Conservation (phyloP, 2,329 filamentous ascomycete genomes). For the Xylaria arbuscula region DNA sequence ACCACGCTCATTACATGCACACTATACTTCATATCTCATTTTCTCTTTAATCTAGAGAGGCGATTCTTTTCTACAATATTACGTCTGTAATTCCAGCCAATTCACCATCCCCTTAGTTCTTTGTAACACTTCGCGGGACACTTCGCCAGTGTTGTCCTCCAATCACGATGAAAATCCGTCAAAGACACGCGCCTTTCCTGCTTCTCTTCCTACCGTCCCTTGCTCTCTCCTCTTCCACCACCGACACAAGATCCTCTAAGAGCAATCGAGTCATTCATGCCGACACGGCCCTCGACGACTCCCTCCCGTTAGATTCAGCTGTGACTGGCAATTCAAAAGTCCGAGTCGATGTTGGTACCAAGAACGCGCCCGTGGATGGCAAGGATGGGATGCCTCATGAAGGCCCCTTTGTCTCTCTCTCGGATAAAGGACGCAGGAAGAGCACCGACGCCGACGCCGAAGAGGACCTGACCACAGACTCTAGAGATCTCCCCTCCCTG, state of each 20-base stretch:
- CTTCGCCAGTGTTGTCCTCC: slow-evolving; percentile 1
- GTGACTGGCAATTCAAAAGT: slow-evolving; percentile 52
- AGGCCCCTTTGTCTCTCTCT: slow-evolving; percentile 78
- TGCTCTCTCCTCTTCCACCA: slow-evolving; percentile 41
- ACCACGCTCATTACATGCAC: slow-evolving; percentile 27
- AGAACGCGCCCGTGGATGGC: slow-evolving; percentile 90
- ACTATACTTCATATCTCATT: slow-evolving; percentile 16
- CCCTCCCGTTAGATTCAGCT: slow-evolving; percentile 45
- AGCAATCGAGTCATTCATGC: slow-evolving; percentile 30
- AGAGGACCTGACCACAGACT: slow-evolving; percentile 46
- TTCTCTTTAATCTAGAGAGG: neutral
- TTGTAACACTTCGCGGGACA: slow-evolving; percentile 5
- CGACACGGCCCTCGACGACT: slow-evolving; percentile 34
- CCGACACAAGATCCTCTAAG: slow-evolving; percentile 38
- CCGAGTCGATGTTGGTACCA: slow-evolving; percentile 61
- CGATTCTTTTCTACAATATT: slow-evolving; percentile 4
- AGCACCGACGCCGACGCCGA: slow-evolving; percentile 46
- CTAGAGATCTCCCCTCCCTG: slow-evolving; percentile 56
- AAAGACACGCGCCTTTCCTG: slow-evolving; percentile 45
- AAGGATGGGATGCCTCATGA: slow-evolving; percentile 93
- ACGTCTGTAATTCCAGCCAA: slow-evolving; percentile 13
- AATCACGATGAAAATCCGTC: slow-evolving; percentile 47
- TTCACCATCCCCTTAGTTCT: slow-evolving; percentile 16
- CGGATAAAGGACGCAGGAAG: slow-evolving; percentile 57
- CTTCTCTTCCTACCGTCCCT: slow-evolving; percentile 48